Evolutionary conservation across 768 basidiomycete genomes (phyloP), one percentile per base, ranked within the genome.

Genomic region (Leccinellum rugosiceps): DNA sequence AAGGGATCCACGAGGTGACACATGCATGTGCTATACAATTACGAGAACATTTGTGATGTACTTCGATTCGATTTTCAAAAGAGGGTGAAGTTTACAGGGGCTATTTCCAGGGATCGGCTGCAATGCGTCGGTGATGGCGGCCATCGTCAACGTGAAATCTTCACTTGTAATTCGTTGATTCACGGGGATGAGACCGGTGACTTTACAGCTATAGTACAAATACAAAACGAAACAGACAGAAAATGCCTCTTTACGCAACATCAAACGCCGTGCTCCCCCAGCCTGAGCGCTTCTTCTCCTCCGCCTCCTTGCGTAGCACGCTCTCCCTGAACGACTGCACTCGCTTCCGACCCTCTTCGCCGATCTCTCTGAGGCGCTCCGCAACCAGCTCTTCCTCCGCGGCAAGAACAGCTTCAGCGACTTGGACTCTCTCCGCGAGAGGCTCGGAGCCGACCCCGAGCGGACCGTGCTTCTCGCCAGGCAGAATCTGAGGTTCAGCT

Each of bases 401-500:
- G 8, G 23, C 23, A 4, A 56, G 31, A 3, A 51, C 13, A 5
- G 35, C 21, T 15, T 58, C 68, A 1, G 47, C n/a, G 4, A 43
- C 57, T 0, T 55, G 25, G 0, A 63, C 2, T 28, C 63, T 50
- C 45, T 63, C 61, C 2, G 47, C 55, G 25, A 76, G 51, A 4
- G 72, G 66, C 58, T 76, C 79, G 3, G 83, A 77, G 5, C 76
- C 77, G 2, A 75, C 83, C 3, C 83, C 88, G 34, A 83, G 64
- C 0, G 88, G 88, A 0, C 88, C 88, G 3, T 75, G 78, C 76
- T 90, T 88, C 59, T 84, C 80, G 0, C 86, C 84, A 26, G 80
- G 71, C 28, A 90, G 69, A 31, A 90, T 82, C 75, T 90, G 88
- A 34, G 88, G 88, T 70, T 87, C 87, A 6, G 80, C 85, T 2